Base-by-base conservation (phyloP, 73 alveolate species). In the Uronychia setigera region DNA sequence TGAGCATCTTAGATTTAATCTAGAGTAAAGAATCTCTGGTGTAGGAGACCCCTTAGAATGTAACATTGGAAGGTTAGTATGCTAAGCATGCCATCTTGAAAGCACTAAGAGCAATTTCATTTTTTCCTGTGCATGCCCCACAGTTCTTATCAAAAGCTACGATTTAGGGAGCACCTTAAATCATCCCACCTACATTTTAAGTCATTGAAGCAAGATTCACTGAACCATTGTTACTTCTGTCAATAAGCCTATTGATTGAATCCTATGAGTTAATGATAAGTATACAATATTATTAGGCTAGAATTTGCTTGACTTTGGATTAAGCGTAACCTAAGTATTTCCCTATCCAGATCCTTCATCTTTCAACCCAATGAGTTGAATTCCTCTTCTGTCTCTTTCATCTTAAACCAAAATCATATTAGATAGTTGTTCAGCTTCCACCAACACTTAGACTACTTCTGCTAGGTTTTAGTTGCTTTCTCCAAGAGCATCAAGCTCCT, bases 11-110 rank as follows among this genome's bases (percentile, higher is more conserved):
- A 11, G 5, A 19, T 46, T 46, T 46, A 19, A 46, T 46, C 19
- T 46, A 11, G 5, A 46, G 67, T 11, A 46, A 19, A 19, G 67
- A 5, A 5, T 46, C 67, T 19, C 67, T 46, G 67, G 67, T 46
- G 67, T 46, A 46, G 67, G 67, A 46, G 67, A 5, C 5, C 5
- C 67, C 19, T 19, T 46, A 46, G 79, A 28, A 92, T 19, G 35
- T 32, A 31, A 92, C 92, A 11, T 79, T 26, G 76, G 91, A 29
- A 1, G 96, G 96, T 0, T 87, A 77, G 80, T 92, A 92, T 26
- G 94, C 94, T 26, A 92, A 77, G 81, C 96, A 92, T 1, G 96
- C 96, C 60, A 92, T 32, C 67, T 92, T 92, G 77, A 92, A 92
- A 30, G 93, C 87, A 14, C 80, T 31, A 13, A 87, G 32, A 31